These are phyloP conservation scores for Lagenidium sp. DNA, from an alignment of 352 stramenopile genomes.

Conservation along the genomic window DNA sequence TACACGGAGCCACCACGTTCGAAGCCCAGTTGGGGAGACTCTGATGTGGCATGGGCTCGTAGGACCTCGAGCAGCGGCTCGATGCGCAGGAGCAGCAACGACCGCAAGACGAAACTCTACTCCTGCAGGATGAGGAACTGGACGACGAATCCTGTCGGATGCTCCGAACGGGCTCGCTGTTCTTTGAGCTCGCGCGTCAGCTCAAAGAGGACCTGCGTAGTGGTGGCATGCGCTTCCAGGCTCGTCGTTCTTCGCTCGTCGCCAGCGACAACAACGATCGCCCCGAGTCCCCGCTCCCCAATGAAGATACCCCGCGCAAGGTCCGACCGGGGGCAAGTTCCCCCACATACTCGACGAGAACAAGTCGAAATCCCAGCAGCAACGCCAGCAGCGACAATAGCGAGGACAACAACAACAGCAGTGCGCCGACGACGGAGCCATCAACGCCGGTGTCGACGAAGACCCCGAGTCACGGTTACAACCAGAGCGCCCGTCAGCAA, in stretches of 20 bases:
- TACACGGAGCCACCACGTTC: too few relatives aligned
- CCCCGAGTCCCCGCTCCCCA: too few relatives aligned
- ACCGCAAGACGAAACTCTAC: background rate
- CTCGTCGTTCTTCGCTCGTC: too few relatives aligned
- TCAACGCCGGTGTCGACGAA: background rate
- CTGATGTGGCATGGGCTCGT: too few relatives aligned
- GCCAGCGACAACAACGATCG: too few relatives aligned
- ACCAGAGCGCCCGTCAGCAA: too few relatives aligned
- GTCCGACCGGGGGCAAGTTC: too few relatives aligned
- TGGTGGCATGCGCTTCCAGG: too few relatives aligned
- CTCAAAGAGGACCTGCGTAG: constrained; percentile 17
- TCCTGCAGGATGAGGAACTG: background rate
- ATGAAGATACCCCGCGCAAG: too few relatives aligned
- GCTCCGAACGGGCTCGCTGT: constrained; percentile 23
- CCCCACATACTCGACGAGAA: constrained; percentile 13
- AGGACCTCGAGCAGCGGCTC: constrained; percentile 22
- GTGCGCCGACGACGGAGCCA: background rate
- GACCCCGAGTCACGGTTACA: background rate
- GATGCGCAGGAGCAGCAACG: constrained; percentile 2
- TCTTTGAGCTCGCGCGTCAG: constrained; percentile 34
- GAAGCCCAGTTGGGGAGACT: too few relatives aligned
- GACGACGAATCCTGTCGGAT: background rate
- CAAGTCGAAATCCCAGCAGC: constrained; percentile 12
- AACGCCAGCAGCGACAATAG: constrained; percentile 3
- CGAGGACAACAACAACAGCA: too few relatives aligned